Evolutionary conservation across 75 land plant genomes (phyloP).

Genomic region (Sequoiadendron giganteum): DNA sequence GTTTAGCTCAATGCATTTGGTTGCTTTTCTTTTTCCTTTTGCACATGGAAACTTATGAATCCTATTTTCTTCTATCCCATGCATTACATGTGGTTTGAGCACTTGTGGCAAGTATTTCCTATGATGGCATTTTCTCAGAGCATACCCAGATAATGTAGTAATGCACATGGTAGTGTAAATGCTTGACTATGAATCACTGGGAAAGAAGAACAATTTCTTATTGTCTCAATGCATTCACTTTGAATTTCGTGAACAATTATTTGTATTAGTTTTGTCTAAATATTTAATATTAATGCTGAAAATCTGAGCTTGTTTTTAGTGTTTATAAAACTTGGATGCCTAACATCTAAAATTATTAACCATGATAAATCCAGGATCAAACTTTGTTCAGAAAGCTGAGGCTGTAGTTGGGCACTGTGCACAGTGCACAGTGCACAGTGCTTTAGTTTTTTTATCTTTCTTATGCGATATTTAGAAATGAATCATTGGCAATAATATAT

Average conservation of each 20-base stretch:
- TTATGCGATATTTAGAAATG: neutral
- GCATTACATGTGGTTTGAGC: neutral
- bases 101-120: neutral
- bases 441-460: neutral
- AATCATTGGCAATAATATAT: neutral
- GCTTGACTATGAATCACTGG: neutral
- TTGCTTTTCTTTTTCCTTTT: neutral
- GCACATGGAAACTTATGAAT: neutral
- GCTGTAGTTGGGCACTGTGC: neutral
- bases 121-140: neutral
- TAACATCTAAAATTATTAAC: neutral
- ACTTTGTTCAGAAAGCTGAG: neutral
- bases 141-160: neutral
- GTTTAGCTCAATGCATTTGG: neutral
- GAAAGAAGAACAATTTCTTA: neutral
- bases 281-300: neutral
- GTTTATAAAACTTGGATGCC: neutral
- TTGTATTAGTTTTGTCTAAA: neutral
- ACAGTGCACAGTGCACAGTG: too few relatives aligned
- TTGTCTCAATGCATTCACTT: neutral
- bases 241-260: neutral
- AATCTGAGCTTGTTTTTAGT: neutral
- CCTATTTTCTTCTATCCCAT: neutral
- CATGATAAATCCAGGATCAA: neutral
- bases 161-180: neutral